Evolutionary conservation across 768 basidiomycete species (phyloP).

Genomic region (Chiua virens): DNA sequence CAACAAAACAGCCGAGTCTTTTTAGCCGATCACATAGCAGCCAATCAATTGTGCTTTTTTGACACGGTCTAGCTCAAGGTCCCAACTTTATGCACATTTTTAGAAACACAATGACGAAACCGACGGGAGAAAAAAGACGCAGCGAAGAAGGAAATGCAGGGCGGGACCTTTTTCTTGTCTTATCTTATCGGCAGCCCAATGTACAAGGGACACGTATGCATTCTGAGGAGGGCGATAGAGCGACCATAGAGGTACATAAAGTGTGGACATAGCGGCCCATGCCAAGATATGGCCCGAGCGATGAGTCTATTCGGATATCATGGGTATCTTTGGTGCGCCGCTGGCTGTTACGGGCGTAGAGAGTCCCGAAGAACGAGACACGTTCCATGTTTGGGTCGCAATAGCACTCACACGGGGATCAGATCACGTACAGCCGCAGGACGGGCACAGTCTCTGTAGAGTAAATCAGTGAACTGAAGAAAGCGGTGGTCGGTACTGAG

Average conservation of each 20-base stretch:
- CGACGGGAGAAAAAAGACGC: constrained; percentile 11
- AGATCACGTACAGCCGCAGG: constrained; percentile 24
- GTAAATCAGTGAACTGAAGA: background rate
- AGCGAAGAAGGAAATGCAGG: constrained; percentile 15
- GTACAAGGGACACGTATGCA: constrained; percentile 20
- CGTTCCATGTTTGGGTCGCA: constrained; percentile 16
- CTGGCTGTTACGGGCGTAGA: constrained; percentile 21
- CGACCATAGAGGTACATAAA: constrained; percentile 8
- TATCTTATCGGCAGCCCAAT: constrained; percentile 32
- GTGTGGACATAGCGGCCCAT: constrained; percentile 11
- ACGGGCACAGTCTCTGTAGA: constrained; percentile 4
- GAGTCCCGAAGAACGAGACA: constrained; percentile 19
- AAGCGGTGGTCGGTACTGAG: background rate
- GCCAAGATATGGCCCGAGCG: constrained; percentile 8
- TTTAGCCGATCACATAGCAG: constrained; percentile 14
- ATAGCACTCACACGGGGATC: constrained; percentile 11
- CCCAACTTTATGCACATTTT: background rate
- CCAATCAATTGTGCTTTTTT: constrained; percentile 6
- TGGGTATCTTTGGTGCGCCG: constrained; percentile 8
- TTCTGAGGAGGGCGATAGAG: constrained; percentile 21
- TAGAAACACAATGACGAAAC: constrained; percentile 14
- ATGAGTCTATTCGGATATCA: constrained; percentile 2
- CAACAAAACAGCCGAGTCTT: background rate
- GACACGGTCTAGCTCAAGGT: constrained; percentile 3
- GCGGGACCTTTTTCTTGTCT: constrained; percentile 18